These are phyloP conservation scores for Scutellaria minor DNA, from an alignment of 257 asterid species.

Conservation along the genomic window DNA sequence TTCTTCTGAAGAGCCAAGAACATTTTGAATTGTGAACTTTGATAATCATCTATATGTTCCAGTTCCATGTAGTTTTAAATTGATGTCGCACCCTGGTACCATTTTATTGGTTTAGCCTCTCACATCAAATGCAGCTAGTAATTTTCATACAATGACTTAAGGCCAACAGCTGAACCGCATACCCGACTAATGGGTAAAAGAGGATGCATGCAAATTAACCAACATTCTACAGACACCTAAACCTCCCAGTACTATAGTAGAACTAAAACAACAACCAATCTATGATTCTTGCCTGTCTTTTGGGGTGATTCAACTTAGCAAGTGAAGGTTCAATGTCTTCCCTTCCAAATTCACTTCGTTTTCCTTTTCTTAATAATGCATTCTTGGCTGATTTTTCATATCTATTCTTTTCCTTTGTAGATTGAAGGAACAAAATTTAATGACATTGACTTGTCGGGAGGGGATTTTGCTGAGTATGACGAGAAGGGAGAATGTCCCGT, in stretches of 20 bases:
- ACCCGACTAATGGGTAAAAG: neutral
- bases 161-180: constrained; percentile 17
- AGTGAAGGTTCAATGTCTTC: neutral
- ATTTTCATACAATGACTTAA: neutral
- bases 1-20: neutral
- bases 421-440: constrained; percentile 70
- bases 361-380: neutral
- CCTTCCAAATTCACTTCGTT: neutral
- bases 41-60: neutral
- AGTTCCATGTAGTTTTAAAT: neutral
- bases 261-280: too few relatives aligned
- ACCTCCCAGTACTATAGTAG: neutral
- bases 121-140: neutral
- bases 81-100: constrained; percentile 19
- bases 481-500: constrained; percentile 95
- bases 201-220: neutral
- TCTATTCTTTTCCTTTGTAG: constrained; percentile 40
- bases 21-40: neutral
- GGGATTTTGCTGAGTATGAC: constrained; percentile 79
- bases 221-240: neutral
- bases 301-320: neutral
- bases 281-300: neutral
- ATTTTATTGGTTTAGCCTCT: neutral
- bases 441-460: constrained; percentile 75
- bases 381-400: neutral